Conservation (phyloP, 2,329 filamentous ascomycete species). For the Colletotrichum nymphaeae region DNA sequence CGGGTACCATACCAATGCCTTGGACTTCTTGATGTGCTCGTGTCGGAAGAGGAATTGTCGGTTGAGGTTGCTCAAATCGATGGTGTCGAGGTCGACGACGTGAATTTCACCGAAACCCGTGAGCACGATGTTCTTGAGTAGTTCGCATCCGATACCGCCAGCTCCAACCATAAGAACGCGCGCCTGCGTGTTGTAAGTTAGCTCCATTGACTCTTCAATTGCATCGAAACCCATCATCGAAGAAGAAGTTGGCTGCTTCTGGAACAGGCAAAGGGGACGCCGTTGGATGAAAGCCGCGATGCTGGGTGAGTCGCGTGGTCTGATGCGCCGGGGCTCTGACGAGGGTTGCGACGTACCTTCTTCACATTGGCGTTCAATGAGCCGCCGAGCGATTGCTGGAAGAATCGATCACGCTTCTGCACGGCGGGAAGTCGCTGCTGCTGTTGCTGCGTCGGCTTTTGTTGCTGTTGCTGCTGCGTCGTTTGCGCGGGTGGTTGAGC, state of each 20-base stretch:
- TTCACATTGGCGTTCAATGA: constrained; percentile 74
- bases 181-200: constrained; percentile 66
- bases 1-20: constrained; percentile 77
- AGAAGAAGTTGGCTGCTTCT: not conserved
- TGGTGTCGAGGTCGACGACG: constrained; percentile 97
- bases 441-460: not conserved
- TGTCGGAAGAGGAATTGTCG: constrained; percentile 96
- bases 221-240: not conserved
- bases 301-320: constrained; percentile 20
- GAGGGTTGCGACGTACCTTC: constrained; percentile 63
- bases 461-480: constrained; percentile 31
- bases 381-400: constrained; percentile 74
- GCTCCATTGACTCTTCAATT: constrained; percentile 38
- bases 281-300: not conserved
- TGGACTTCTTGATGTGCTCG: constrained; percentile 98
- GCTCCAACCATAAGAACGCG: constrained; percentile 94
- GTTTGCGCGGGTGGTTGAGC: constrained; percentile 29
- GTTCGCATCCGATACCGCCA: constrained; percentile 96
- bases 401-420: constrained; percentile 63
- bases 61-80: constrained; percentile 97
- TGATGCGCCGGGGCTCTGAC: constrained; percentile 22
- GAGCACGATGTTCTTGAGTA: constrained; percentile 95
- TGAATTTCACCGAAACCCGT: constrained; percentile 93
- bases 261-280: not conserved
- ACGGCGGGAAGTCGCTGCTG: constrained; percentile 37